phyloP scores from a whole-genome alignment of 2,329 filamentous ascomycete species.

The Cercospora sojina region DNA sequence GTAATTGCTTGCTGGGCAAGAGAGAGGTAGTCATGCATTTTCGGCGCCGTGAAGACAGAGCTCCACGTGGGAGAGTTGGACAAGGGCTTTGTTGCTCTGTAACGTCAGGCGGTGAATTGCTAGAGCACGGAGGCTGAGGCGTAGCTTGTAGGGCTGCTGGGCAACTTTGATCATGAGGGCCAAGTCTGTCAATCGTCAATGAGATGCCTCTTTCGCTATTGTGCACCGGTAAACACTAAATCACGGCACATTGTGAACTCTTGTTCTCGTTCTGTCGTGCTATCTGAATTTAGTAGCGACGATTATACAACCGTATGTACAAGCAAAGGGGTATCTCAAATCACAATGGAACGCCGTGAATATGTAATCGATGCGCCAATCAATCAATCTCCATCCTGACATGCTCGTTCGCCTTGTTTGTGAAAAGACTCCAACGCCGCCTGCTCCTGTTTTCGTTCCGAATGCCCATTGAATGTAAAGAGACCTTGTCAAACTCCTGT shows the following conservation, averaged over 20 bases:
- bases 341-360: neutral
- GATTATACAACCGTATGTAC: neutral
- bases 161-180: neutral
- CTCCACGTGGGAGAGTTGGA: neutral
- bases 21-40: neutral
- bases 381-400: constrained; percentile 9
- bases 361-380: neutral
- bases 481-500: constrained; percentile 4
- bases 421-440: neutral
- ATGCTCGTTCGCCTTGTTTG: neutral
- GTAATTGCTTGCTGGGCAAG: neutral
- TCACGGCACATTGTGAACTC: neutral
- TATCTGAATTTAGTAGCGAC: neutral
- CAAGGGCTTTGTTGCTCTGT: neutral
- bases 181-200: neutral
- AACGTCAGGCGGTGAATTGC: neutral
- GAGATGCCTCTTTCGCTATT: neutral
- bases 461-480: constrained; percentile 5
- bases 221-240: neutral
- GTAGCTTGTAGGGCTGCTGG: neutral
- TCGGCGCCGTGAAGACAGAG: neutral
- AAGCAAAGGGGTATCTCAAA: constrained; percentile 1
- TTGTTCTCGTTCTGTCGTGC: neutral
- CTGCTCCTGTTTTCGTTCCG: constrained; percentile 8
- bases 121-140: neutral